Percentiles rank a stretch among this genome's conserved stretches.
phyloP scores from a whole-genome alignment of 2,329 filamentous ascomycete species.

The Colletotrichum eleusines region DNA sequence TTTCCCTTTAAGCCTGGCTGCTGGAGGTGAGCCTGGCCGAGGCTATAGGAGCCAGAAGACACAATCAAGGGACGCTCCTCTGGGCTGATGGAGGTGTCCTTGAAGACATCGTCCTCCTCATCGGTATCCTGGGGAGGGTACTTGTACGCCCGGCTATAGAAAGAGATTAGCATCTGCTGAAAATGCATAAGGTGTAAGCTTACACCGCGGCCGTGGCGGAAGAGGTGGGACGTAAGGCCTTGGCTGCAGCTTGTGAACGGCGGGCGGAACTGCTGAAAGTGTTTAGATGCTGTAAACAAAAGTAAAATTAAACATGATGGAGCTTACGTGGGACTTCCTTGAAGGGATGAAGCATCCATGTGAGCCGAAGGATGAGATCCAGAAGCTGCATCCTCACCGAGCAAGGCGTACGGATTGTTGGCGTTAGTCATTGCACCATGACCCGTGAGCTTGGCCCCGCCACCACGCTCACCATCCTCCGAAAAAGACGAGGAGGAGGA shows the following conservation, averaged over 20 bases:
- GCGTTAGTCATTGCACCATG: no score
- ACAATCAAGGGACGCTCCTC: neutral
- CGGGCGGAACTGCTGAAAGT: slow-evolving; percentile 15
- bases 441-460: slow-evolving; percentile 15
- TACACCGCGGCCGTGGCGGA: slow-evolving; percentile 37
- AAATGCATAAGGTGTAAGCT: neutral
- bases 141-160: slow-evolving; percentile 1
- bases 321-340: slow-evolving; percentile 31
- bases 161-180: neutral
- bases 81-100: neutral
- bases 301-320: neutral
- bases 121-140: slow-evolving; percentile 1
- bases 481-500: slow-evolving; percentile 24
- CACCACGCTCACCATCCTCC: slow-evolving; percentile 27
- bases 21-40: slow-evolving; percentile 27
- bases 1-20: slow-evolving; percentile 8
- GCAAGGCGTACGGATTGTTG: neutral
- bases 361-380: neutral
- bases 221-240: slow-evolving; percentile 32
- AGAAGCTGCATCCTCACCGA: neutral
- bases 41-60: slow-evolving; percentile 21
- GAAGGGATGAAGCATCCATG: slow-evolving; percentile 23
- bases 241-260: slow-evolving; percentile 21
- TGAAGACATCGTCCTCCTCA: slow-evolving; percentile 30
- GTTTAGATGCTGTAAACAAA: neutral